Evolutionary conservation across 2,329 filamentous ascomycete species (phyloP), one percentile per base, ranked within the genome.

Genomic region (Pseudocercospora vitis): DNA sequence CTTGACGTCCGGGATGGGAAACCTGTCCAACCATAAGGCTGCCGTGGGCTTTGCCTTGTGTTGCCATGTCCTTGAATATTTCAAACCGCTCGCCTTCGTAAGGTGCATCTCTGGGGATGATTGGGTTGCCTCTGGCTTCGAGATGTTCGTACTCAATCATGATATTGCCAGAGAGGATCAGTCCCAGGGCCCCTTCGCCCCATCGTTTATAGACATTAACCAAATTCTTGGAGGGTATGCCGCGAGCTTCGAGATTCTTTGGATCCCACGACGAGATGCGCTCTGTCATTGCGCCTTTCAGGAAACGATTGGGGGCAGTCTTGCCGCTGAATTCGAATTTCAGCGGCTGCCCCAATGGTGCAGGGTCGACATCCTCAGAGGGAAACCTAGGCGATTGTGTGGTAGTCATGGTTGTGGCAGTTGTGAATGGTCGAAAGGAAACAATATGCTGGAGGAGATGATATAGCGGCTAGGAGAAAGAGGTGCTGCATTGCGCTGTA

Each of bases 241-340:
- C 79, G 35, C 84, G 77, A 3, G 74, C 74, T 18, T 76, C 69
- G 7, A 80, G 61, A 52, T 81, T 74, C 19, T 76, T 76, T 5
- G 78, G 73, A 53, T 81, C 75, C 81, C 82, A 88, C 4, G 78
- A 82, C 0, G 82, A 81, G 11, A 87, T 71, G 6, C 78, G 74
- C 66, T 88, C 85, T 1, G 81, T 81, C 84, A 88, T 87, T 35
- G 85, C 80, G 4, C 75, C 82, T 68, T 88, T 88, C 59, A 87
- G 68, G 63, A 87, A 83, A n/a, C 83, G 76, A 65, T 87, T 88
- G 35, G 78, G 78, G 1, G 83, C 83, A 1, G 76, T 79, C 52
- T 73, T 76, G 48, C 78, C 76, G 35, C 78, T 79, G 59, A 77
- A 77, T 12, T 69, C 68, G 56, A 76, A 77, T 26, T 72, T 61